Base-by-base conservation (phyloP, 106 monocot species). In the Cymbidium sinense region DNA sequence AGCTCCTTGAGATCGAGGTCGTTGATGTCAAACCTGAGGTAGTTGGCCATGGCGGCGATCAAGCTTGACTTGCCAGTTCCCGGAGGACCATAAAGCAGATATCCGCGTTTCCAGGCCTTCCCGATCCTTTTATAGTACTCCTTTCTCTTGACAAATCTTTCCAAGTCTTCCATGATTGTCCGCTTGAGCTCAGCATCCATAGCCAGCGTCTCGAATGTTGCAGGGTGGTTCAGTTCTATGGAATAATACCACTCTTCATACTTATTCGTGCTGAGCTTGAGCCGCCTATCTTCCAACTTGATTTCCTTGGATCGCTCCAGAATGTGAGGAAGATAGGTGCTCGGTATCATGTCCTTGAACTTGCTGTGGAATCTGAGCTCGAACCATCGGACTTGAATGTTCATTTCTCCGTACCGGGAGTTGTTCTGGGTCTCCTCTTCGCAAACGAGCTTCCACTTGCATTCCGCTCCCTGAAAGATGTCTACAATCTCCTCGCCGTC, bases 1-100 rank as follows among this genome's bases (percentile, higher is more conserved):
- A 81, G 50, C 65, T 67, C 65, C 2, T 54, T 55, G 5, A 85
- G 77, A 64, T 85, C 85, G 62, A 85, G 34, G 23, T 78, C 70
- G 27, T 85, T 81, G 34, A 85, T 58, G 34, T 81, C 77, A 55
- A 78, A 81, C 50, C 50, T 81, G 43, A 85, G 78, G 25, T 34
- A 78, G 34, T 85, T 81, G 1, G 85, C 81, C 67, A 85, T 85
- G 19, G 81, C 81, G 5, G 85, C 81, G 0, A 85, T 50, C 73
- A 85, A 65, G 64, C 81, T 85, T 39, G 85, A 81, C 50, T 85
- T 85, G 30, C 85, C 85, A 5, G 85, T 85, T 39, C 81, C 81
- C 0, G 81, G 85, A 20, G 85, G 85, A 0, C 85, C 85, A 51
- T 78, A 85, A 12, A 85, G 50, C 36, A 85, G 55, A 61, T 85